phyloP scores from a whole-genome alignment of 108 stramenopile genomes.

The Seminavis robusta region DNA sequence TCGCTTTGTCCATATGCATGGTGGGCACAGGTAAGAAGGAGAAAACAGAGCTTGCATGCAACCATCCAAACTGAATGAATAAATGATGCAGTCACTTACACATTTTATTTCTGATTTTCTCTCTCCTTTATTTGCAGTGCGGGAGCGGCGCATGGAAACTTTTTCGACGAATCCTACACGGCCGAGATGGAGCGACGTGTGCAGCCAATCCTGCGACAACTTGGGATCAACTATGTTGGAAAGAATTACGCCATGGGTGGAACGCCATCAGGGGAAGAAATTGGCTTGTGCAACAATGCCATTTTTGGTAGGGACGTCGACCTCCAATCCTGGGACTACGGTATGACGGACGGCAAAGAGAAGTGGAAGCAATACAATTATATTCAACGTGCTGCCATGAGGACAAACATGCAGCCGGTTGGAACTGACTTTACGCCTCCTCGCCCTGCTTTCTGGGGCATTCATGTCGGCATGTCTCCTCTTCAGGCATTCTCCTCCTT shows the following conservation, averaged over 20 bases:
- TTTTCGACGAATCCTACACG: constrained; percentile 61
- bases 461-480: not conserved
- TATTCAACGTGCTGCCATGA: too few species aligned
- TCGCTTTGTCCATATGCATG: too few species aligned
- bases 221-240: constrained; percentile 57
- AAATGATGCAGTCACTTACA: too few species aligned
- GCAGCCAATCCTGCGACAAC: constrained; percentile 30
- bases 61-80: too few species aligned
- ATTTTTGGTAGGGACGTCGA: constrained; percentile 61
- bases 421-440: too few species aligned
- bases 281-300: constrained; percentile 53
- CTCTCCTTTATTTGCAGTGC: too few species aligned
- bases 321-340: constrained; percentile 52
- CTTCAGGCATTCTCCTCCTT: constrained; percentile 1
- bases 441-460: too few species aligned
- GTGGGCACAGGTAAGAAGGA: too few species aligned
- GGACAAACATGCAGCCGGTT: too few species aligned
- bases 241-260: constrained; percentile 75
- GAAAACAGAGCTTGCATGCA: too few species aligned
- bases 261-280: constrained; percentile 28
- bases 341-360: constrained; percentile 38
- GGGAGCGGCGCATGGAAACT: constrained; percentile 73
- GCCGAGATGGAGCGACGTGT: constrained; percentile 46
- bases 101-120: too few species aligned
- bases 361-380: too few species aligned